These are phyloP conservation scores for Ogataea salicorniae DNA, from an alignment of 805 yeast genomes.

Conservation along the genomic window DNA sequence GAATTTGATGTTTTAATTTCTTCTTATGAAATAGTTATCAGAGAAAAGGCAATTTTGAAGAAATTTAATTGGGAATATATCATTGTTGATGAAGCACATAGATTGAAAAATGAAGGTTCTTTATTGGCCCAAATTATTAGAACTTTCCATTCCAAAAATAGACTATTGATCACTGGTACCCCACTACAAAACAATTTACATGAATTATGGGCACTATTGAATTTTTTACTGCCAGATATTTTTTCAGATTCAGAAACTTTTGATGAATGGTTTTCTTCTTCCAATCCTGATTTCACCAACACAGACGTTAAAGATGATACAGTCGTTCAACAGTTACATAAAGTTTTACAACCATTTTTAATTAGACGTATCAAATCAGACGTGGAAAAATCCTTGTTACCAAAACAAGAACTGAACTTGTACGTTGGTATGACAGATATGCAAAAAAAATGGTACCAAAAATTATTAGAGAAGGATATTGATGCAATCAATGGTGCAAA, in stretches of 20 bases:
- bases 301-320: constrained; percentile 77
- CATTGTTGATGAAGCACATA: constrained; percentile 92
- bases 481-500: constrained; percentile 95
- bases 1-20: constrained; percentile 88
- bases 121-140: constrained; percentile 90
- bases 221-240: constrained; percentile 88
- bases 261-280: constrained; percentile 83
- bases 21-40: constrained; percentile 88
- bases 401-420: constrained; percentile 84
- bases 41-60: constrained; percentile 79
- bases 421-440: constrained; percentile 94
- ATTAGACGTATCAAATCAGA: constrained; percentile 87
- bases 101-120: constrained; percentile 92
- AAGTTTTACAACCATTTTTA: constrained; percentile 81
- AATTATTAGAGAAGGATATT: constrained; percentile 83
- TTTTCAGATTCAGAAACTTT: constrained; percentile 87
- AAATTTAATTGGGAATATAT: constrained; percentile 91
- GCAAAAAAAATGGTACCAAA: constrained; percentile 91
- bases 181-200: constrained; percentile 93
- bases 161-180: constrained; percentile 90
- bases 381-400: constrained; percentile 85
- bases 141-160: constrained; percentile 74
- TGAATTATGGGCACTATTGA: constrained; percentile 92
- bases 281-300: constrained; percentile 60
- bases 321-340: constrained; percentile 86